Evolutionary conservation across 2,329 filamentous ascomycete genomes (phyloP), one percentile per base, ranked within the genome.

Genomic region (Claviceps sp.): DNA sequence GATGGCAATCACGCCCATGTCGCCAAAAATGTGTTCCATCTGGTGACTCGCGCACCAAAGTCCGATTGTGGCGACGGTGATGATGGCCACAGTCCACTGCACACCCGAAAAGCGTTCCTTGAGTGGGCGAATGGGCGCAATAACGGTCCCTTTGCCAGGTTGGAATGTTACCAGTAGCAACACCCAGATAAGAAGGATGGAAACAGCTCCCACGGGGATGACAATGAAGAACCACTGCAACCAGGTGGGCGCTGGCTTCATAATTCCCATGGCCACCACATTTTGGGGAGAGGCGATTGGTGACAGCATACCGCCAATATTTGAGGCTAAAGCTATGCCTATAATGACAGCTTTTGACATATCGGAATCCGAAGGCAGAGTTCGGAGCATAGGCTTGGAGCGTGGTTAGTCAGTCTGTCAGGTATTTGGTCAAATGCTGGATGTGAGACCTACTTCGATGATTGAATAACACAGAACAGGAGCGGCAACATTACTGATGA

Each of bases 1-100:
- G 63, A 98, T 95, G 54, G 93, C 94, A 43, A 98, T 87, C 50
- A 98, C 90, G 50, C 93, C 93, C 93, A 98, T 98, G 64, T 98
- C 91, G 51, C 93, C 93, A 62, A 98, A 96, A 0, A 91, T 71
- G 55, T 77, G 71, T 63, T 97, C 89, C 7, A 98, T 78, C 62
- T 93, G 85, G 67, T 97, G 90, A 60, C 84, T 90, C 1, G 87
- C 81, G 63, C 93, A 98, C 93, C 93, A 98, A 11, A 98, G 76
- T 0, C 76, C 74, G 59, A 98, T 98, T 1, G 93, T 98, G 20
- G 76, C 66, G 4, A 98, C 58, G 0, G 93, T 96, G 16, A 95
- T 82, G 30, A 86, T 64, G 37, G 83, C 85, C 62, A 98, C 93
- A 65, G 97, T 98, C 79, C 85, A 97, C 64, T 98, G 91, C 11